phyloP scores from a whole-genome alignment of 306 rosid species.

The Cicer judaicum region DNA sequence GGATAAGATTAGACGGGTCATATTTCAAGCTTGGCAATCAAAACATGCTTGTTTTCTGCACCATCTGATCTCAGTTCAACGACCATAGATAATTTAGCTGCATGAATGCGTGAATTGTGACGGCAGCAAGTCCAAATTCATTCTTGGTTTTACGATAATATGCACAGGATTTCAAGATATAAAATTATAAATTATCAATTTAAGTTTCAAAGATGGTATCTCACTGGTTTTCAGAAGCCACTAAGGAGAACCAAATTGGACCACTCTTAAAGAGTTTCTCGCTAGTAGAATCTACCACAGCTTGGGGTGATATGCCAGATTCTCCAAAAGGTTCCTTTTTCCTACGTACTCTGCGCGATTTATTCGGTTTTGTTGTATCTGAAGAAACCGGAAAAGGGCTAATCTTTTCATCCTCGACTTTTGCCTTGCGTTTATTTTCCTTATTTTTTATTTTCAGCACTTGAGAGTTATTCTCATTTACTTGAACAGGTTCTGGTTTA shows the following conservation, averaged over 20 bases:
- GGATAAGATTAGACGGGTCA: too few species aligned
- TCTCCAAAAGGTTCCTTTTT: slow-evolving; percentile 76
- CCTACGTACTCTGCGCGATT: slow-evolving; percentile 67
- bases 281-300: slow-evolving; percentile 63
- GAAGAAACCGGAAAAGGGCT: slow-evolving; percentile 52
- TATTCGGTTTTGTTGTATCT: slow-evolving; percentile 64
- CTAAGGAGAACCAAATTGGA: slow-evolving; percentile 90
- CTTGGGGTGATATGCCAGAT: slow-evolving; percentile 70
- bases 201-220: slow-evolving; percentile 48
- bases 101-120: too few species aligned
- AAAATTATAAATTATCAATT: slow-evolving; percentile 19
- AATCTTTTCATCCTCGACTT: slow-evolving; percentile 67
- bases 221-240: slow-evolving; percentile 94
- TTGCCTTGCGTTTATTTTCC: slow-evolving; percentile 68
- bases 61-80: too few species aligned
- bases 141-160: background rate
- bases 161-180: slow-evolving; percentile 25
- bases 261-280: slow-evolving; percentile 56
- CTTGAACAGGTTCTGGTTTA: slow-evolving; percentile 56
- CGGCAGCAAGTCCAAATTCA: too few species aligned
- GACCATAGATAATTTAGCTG: too few species aligned
- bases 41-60: too few species aligned
- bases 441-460: slow-evolving; percentile 63
- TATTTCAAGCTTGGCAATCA: too few species aligned
- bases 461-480: slow-evolving; percentile 51